phyloP scores from a whole-genome alignment of 2,329 filamentous ascomycete species.

The Colletotrichum truncatum region DNA sequence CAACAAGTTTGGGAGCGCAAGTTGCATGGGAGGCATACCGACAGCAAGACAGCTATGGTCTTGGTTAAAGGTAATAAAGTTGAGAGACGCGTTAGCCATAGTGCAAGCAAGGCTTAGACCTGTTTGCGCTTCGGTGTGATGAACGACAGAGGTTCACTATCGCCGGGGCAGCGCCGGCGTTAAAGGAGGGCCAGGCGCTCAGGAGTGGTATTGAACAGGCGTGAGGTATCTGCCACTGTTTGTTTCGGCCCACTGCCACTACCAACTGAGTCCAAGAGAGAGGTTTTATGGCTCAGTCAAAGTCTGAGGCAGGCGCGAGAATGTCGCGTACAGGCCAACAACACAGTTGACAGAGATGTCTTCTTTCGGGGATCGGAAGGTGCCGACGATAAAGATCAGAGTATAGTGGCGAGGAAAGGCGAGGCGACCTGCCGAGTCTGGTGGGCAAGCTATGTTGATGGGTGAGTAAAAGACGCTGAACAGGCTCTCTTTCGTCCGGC shows the following conservation, averaged over 20 bases:
- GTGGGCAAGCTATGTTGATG: too few relatives aligned
- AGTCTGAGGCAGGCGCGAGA: background rate
- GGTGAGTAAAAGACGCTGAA: background rate
- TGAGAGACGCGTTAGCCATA: constrained; percentile 80
- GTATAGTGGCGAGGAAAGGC: too few relatives aligned
- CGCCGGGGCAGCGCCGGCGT: constrained; percentile 15
- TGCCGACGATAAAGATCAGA: too few relatives aligned
- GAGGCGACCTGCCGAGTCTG: too few relatives aligned
- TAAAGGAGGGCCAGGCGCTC: background rate
- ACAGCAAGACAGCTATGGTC: constrained; percentile 98
- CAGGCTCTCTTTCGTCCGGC: background rate
- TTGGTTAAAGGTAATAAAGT: constrained; percentile 99
- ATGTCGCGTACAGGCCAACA: background rate
- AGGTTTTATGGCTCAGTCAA: background rate
- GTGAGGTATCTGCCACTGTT: background rate
- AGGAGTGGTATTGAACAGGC: background rate
- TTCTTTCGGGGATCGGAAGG: background rate
- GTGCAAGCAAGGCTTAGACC: background rate
- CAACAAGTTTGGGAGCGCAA: background rate
- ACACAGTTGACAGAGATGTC: background rate
- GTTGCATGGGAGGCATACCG: constrained; percentile 62
- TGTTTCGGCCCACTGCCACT: too few relatives aligned
- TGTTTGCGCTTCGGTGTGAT: background rate
- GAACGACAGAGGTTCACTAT: background rate
- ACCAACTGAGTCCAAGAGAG: background rate